A percentile compares a stretch with the other conserved stretches of the same genome.
These are phyloP conservation scores for Myxozyma geophila DNA, from an alignment of 805 yeast species.

Conservation along the genomic window DNA sequence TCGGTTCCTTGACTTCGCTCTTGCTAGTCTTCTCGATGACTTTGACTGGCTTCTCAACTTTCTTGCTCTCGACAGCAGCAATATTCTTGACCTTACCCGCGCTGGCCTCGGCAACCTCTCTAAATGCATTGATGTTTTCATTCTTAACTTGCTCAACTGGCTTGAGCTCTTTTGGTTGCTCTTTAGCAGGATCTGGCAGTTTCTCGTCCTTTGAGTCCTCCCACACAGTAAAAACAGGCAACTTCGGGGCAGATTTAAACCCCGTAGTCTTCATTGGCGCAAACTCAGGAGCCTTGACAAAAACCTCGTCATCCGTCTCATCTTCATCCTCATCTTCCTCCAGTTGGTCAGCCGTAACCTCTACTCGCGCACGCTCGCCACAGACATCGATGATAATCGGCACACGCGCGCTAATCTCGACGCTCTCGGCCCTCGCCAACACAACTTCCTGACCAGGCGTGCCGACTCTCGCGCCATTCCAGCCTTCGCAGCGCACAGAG, in stretches of 20 bases:
- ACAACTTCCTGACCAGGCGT: slow-evolving; percentile 57
- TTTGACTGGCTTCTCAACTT: neutral
- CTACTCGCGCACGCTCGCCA: slow-evolving; percentile 61
- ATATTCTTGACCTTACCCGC: too few species aligned
- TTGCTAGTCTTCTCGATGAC: neutral
- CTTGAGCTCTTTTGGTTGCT: neutral
- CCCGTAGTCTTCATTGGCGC: too few species aligned
- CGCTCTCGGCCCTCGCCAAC: slow-evolving; percentile 64
- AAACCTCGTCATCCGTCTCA: slow-evolving; percentile 48
- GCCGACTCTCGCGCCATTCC: slow-evolving; percentile 74
- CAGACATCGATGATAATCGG: slow-evolving; percentile 72
- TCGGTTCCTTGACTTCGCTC: neutral
- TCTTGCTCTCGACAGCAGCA: neutral
- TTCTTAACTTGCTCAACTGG: neutral
- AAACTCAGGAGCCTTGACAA: slow-evolving; percentile 3
- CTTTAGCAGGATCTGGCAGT: neutral
- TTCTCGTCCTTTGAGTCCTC: slow-evolving; percentile 23
- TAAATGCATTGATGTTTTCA: neutral
- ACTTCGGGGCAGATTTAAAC: neutral
- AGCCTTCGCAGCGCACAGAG: slow-evolving; percentile 72
- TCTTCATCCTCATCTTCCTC: slow-evolving; percentile 50
- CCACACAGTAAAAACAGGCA: slow-evolving; percentile 22
- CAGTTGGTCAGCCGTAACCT: slow-evolving; percentile 43
- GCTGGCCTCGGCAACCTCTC: neutral
- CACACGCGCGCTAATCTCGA: slow-evolving; percentile 64